Percentiles rank a stretch among this genome's conserved stretches.
Evolutionary conservation across 306 rosid genomes (phyloP).

Genomic region (Lathyrus oleraceus): DNA sequence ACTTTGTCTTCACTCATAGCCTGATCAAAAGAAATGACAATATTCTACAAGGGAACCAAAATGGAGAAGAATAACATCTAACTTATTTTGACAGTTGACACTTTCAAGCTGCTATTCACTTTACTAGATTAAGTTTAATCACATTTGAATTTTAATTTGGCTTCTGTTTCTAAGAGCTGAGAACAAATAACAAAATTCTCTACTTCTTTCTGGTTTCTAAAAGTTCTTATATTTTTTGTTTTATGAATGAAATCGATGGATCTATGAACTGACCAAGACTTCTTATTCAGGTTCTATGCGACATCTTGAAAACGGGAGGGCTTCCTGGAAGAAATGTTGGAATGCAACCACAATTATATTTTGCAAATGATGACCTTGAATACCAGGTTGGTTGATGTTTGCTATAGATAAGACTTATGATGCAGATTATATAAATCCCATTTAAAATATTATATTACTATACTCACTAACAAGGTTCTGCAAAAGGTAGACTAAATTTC

Average conservation of each 20-base stretch:
- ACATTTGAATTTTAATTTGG: constrained; percentile 3
- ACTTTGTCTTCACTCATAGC: too few species aligned
- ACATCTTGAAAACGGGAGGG: constrained; percentile 88
- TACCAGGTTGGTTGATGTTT: constrained; percentile 72
- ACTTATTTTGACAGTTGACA: constrained; percentile 1
- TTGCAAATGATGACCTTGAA: constrained; percentile 86
- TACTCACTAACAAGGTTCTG: constrained; percentile 53
- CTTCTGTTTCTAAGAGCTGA: constrained; percentile 18
- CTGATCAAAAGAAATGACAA: not conserved
- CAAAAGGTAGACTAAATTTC: constrained; percentile 84
- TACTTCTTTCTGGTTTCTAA: not conserved
- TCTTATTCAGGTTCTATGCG: constrained; percentile 75
- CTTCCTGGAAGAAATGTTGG: constrained; percentile 77
- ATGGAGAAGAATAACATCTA: constrained; percentile 11
- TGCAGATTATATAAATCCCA: constrained; percentile 25
- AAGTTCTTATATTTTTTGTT: constrained; percentile 22
- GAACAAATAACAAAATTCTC: not conserved
- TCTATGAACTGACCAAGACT: constrained; percentile 28
- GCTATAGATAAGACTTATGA: constrained; percentile 27
- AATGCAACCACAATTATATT: constrained; percentile 68
- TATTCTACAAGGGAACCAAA: constrained; percentile 4
- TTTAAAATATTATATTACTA: constrained; percentile 26
- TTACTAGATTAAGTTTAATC: not conserved
- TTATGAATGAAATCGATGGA: constrained; percentile 11
- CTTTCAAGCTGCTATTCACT: constrained; percentile 15